phyloP scores from a whole-genome alignment of 176 grass and related monocot species.

The Miscanthus lutarioriparius region DNA sequence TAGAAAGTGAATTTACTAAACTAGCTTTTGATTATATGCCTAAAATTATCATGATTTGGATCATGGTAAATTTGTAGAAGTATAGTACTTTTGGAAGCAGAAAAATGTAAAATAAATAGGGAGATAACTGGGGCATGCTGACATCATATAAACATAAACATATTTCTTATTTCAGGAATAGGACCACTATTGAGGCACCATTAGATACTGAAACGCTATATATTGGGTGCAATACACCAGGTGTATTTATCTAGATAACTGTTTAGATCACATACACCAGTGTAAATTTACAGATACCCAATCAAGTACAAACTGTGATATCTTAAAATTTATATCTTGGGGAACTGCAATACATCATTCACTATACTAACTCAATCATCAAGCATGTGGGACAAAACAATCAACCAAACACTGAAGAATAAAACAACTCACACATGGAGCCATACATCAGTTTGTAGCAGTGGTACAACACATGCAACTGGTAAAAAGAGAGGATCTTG shows the following conservation, averaged over 20 bases:
- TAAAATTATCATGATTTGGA: neutral
- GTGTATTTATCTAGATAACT: conserved; percentile 14
- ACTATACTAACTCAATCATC: conserved; percentile 11
- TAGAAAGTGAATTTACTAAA: neutral
- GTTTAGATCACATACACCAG: neutral
- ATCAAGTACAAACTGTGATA: conserved; percentile 17
- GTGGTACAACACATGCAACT: conserved; percentile 49
- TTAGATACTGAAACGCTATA: neutral
- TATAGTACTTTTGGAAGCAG: neutral
- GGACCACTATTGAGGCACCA: neutral
- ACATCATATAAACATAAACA: conserved; percentile 9
- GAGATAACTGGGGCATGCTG: neutral
- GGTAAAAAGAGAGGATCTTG: conserved; percentile 39
- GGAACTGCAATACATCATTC: neutral
- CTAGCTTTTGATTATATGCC: neutral
- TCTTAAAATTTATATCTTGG: conserved; percentile 8
- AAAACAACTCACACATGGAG: conserved; percentile 8
- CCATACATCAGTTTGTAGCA: conserved; percentile 31
- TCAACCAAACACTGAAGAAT: conserved; percentile 23
- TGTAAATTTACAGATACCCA: conserved; percentile 7
- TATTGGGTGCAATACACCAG: neutral
- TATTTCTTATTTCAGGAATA: neutral
- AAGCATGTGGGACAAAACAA: conserved; percentile 28
- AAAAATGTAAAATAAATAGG: neutral
- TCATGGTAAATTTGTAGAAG: neutral